Base-by-base conservation (phyloP, 192 early-diverging fungal species). In the Podila minutissima region DNA sequence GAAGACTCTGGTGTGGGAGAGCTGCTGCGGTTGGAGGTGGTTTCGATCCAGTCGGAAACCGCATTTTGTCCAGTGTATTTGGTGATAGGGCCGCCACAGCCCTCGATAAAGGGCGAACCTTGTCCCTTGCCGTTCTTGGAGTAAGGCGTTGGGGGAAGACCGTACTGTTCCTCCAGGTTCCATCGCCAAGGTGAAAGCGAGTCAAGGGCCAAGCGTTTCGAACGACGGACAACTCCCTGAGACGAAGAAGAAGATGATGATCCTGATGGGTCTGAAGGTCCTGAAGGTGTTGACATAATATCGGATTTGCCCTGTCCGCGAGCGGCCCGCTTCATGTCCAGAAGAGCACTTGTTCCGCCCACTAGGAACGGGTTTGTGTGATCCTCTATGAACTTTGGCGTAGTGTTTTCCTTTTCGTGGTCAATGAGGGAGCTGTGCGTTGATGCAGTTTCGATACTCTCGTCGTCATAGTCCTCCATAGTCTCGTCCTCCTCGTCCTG, bases 101-200 rank as follows among this genome's bases (percentile, higher is more conserved):
- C 48, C 51, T 24, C 37, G 1, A 22, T 32, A 59, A 55, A 55
- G 53, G 53, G 53, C 22, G 53, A n/a, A 8, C 51, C 60, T 35
- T 35, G 24, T 15, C 28, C 49, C 20, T 74, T 74, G 48, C 20
- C 31, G 28, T 53, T 61, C 20, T 75, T 63, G 11, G 10, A 12
- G 46, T 59, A 17, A 35, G 32, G 20, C 13, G 48, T 51, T 3
- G 57, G 15, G 28, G 51, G 5, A 1, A 68, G 49, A 19, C 29
- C 59, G 2, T 35, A 19, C 0, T 72, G 59, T 13, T 71, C 69
- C 12, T 66, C 70, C 37, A 72, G 65, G 46, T 79, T 79, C 76
- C 76, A 79, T 33, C 69, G 76, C 69, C 76, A 72, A 13, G 76
- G 76, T 6, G 76, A 79, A 19, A 79, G 71, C 1, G 76, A 71